These are phyloP conservation scores for Ambrosiella cleistominuta DNA, from an alignment of 2,329 filamentous ascomycete species.

Conservation along the genomic window DNA sequence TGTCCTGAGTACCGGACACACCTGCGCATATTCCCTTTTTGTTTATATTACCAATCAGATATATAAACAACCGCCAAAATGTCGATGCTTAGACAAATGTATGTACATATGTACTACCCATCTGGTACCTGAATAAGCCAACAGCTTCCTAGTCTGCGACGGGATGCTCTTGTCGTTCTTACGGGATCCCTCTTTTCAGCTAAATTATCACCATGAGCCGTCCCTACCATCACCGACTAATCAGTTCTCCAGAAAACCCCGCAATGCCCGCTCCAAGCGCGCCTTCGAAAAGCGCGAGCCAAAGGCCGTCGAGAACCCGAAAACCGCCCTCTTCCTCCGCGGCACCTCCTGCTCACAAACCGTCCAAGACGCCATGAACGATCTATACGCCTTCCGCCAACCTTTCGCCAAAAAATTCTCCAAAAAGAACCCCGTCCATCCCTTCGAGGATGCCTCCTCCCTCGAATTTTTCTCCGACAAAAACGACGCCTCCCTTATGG, in stretches of 20 bases:
- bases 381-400: conserved; percentile 69
- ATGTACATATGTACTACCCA: not conserved
- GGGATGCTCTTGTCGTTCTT: too few relatives aligned
- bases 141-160: not conserved
- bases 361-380: conserved; percentile 65
- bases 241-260: conserved; percentile 33
- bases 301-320: conserved; percentile 76
- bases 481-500: conserved; percentile 75
- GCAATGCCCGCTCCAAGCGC: conserved; percentile 76
- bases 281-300: conserved; percentile 86
- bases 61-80: conserved; percentile 3
- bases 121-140: not conserved
- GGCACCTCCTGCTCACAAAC: conserved; percentile 73
- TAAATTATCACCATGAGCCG: not conserved
- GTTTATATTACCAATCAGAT: not conserved
- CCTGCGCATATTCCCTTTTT: not conserved
- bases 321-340: conserved; percentile 75
- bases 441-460: conserved; percentile 75
- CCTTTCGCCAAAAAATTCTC: conserved; percentile 78
- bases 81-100: conserved; percentile 14
- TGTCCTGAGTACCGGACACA: not conserved
- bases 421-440: conserved; percentile 93
- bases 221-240: not conserved
- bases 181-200: not conserved
- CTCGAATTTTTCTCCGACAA: conserved; percentile 94